Conservation (phyloP, 306 rosid genomes). For the Quercus dentata region DNA sequence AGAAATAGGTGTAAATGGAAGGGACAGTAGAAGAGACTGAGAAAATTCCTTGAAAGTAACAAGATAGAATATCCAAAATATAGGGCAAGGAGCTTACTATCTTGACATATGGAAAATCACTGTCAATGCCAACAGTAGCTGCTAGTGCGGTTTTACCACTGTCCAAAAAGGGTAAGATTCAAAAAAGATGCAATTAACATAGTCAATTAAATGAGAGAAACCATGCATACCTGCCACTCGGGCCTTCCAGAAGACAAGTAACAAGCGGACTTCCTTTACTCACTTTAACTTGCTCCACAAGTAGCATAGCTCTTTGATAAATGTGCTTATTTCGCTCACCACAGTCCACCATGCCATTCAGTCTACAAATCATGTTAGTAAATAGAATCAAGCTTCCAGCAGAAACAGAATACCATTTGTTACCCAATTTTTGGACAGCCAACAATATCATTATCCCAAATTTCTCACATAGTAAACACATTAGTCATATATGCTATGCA, state of each 20-base stretch:
- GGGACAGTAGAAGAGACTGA: not conserved
- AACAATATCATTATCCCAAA: not conserved
- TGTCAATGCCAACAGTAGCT: constrained; percentile 94
- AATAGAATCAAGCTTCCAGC: not conserved
- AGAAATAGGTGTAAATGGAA: constrained; percentile 15
- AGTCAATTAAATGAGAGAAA: constrained; percentile 12
- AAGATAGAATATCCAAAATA: not conserved
- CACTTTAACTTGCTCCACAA: constrained; percentile 94
- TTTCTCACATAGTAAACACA: not conserved
- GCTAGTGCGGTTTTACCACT: constrained; percentile 96
- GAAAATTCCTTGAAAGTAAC: constrained; percentile 16
- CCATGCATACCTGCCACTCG: constrained; percentile 75
- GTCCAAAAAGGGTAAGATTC: constrained; percentile 37
- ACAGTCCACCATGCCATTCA: constrained; percentile 85
- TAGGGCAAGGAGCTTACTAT: constrained; percentile 59
- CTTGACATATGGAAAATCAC: constrained; percentile 97
- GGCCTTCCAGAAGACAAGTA: constrained; percentile 94
- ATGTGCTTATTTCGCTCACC: constrained; percentile 84
- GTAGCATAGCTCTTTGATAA: constrained; percentile 73
- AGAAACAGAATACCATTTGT: not conserved
- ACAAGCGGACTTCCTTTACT: constrained; percentile 94
- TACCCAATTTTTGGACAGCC: not conserved
- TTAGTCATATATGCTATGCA: not conserved
- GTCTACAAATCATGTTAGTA: constrained; percentile 47
- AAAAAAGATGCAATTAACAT: constrained; percentile 26